phyloP scores from a whole-genome alignment of 805 yeast genomes.

The Suhomyces canberraensis region DNA sequence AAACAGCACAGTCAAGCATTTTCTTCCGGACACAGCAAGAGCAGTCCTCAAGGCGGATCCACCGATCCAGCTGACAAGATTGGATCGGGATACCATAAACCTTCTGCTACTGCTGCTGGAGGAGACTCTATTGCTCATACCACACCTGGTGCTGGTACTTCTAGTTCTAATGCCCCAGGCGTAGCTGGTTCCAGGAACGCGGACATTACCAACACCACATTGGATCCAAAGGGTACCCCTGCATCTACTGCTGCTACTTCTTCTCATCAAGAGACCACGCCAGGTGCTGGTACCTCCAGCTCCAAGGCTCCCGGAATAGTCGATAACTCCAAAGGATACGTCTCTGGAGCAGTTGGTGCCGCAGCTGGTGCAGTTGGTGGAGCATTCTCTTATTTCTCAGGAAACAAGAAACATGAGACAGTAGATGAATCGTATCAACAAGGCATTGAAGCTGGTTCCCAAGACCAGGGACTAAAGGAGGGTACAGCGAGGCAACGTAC shows the following conservation, averaged over 20 bases:
- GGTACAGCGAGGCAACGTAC: slow-evolving; percentile 5
- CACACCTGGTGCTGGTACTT: background rate
- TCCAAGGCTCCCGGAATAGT: slow-evolving; percentile 2
- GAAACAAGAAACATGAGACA: background rate
- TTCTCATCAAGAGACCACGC: background rate
- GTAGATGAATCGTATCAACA: background rate
- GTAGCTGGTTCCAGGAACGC: background rate
- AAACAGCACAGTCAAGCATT: slow-evolving; percentile 2
- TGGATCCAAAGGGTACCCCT: background rate
- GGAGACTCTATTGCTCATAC: background rate
- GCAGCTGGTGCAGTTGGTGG: slow-evolving; percentile 8
- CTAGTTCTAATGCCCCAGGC: background rate
- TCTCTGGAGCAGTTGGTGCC: slow-evolving; percentile 9
- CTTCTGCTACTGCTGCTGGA: slow-evolving; percentile 1
- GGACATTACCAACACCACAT: background rate
- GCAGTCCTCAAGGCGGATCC: background rate
- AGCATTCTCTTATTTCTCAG: slow-evolving; percentile 3
- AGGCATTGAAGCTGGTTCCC: slow-evolving; percentile 5
- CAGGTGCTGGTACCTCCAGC: background rate
- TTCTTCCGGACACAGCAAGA: slow-evolving; percentile 2
- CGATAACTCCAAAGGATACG: slow-evolving; percentile 4
- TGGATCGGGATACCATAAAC: background rate
- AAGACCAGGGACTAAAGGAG: slow-evolving; percentile 4
- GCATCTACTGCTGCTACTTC: background rate
- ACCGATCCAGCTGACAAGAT: slow-evolving; percentile 2